A percentile compares a stretch with the other conserved stretches of the same genome.
phyloP scores from a whole-genome alignment of 805 yeast genomes.

The Metschnikowia lunata region DNA sequence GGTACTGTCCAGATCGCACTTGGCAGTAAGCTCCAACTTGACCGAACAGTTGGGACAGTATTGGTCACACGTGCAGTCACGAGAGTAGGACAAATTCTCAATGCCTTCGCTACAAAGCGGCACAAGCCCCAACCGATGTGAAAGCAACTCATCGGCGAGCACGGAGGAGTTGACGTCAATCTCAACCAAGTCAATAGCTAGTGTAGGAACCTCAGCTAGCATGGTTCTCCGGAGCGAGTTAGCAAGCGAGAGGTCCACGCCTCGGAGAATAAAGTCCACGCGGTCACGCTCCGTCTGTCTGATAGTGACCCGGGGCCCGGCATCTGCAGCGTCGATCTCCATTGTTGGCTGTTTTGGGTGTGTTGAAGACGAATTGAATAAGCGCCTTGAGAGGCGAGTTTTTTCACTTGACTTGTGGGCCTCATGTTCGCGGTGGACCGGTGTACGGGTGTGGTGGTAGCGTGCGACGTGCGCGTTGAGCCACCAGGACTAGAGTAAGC shows the following conservation, averaged over 20 bases:
- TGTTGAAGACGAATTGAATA: neutral
- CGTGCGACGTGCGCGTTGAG: no score
- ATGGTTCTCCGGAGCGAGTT: conserved; percentile 88
- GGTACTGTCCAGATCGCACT: conserved; percentile 81
- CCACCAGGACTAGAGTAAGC: no score
- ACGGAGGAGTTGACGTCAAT: conserved; percentile 91
- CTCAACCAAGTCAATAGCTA: conserved; percentile 95
- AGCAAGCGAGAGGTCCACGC: conserved; percentile 86
- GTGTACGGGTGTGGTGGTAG: neutral
- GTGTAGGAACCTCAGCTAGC: conserved; percentile 94
- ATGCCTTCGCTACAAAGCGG: conserved; percentile 85
- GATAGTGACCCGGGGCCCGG: conserved; percentile 77
- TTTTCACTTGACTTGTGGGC: neutral
- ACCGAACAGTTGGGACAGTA: conserved; percentile 96
- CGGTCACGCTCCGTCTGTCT: conserved; percentile 80
- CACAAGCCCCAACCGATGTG: conserved; percentile 89
- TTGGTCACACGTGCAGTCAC: conserved; percentile 98
- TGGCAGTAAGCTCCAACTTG: conserved; percentile 78
- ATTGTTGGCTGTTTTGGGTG: conserved; percentile 6
- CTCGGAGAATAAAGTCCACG: conserved; percentile 84
- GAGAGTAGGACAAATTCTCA: conserved; percentile 76
- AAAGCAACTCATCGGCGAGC: conserved; percentile 91
- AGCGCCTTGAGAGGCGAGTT: neutral
- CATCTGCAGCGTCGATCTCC: conserved; percentile 36
- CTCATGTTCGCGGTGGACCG: neutral